Base-by-base conservation (phyloP, 768 basidiomycete species). In the Melanogaster broomeanus region DNA sequence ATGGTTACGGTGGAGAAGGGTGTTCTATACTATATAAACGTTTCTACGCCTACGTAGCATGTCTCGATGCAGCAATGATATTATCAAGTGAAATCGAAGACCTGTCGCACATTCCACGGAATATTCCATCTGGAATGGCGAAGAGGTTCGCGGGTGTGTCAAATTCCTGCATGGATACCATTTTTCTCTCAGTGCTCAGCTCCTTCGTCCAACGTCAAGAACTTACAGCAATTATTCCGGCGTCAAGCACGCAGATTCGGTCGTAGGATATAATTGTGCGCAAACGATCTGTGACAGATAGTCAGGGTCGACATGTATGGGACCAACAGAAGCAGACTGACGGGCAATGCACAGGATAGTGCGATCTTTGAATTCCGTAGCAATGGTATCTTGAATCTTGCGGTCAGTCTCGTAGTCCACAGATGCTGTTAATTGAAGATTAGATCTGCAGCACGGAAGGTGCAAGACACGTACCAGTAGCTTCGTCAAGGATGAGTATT, bases 301-400 rank as follows among this genome's bases (percentile, higher is more conserved):
- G 45, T 41, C 40, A 49, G 48, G 4, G 16, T 16, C n/a, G 13
- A 31, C 16, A 42, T 13, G n/a, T 30, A 15, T 16, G 15, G 42
- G 31, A 31, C 15, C 13, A 7, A 6, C 10, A 22, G n/a, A 16
- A 42, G 42, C 18, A 24, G 37, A 77, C 88, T 68, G 60, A 89
- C 87, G 91, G 53, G 90, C 90, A 54, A 95, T 94, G 68, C 89
- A 93, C 15, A 95, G 70, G 48, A 95, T 81, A 0, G 94, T 96
- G 56, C 86, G 84, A 66, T 93, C 86, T 39, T 78, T 73, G 74
- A 96, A 98, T 73, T 89, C 87, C 43, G 76, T 75, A 1, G 90
- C 79, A 55, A 98, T 96, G 6, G 94, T 96, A 56, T 88, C 80
- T 64, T 97, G 94, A 53, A 98, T 93, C 66, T 90, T 90, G 51